Evolutionary conservation across 352 stramenopile genomes (phyloP), one percentile per base, ranked within the genome.

Genomic region (Globisporangium nodosum): DNA sequence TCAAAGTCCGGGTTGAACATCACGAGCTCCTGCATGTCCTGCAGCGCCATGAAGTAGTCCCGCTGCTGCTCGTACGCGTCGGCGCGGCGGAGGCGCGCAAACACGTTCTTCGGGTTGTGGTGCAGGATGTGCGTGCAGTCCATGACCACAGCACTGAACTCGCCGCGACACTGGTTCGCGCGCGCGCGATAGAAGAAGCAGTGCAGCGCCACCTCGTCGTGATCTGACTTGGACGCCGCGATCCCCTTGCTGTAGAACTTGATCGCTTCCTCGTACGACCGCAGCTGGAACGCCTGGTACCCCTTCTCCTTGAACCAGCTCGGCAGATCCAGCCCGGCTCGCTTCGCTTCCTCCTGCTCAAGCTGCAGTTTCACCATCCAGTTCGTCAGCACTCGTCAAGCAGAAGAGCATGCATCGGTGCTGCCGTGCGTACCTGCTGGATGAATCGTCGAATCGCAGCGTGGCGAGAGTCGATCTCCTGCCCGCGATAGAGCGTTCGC

Each of bases 221-320:
- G 70, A 18, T 85, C 75, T 0, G 60, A 73, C 49, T 65, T 49
- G 4, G 70, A 81, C 5, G 69, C 68, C 7, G 76, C 66, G 24
- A 95, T 96, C 15, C 90, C 92, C 39, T 96, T 89, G 46, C 92
- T 92, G 79, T 98, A 98, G 56, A 96, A 97, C 27, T 75, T 84
- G 61, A 97, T 95, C 30, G 92, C 92, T 42, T 91, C 68, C 24
- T 78, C 74, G 58, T 96, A 97, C 49, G 94, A 84, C 13, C 88
- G 83, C 30, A 78, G 54, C 68, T 97, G 93, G 71, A 98, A 97
- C 37, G 90, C 93, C 11, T 79, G 74, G 64, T 97, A 97, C 27
- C 92, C 92, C 73, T 96, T 76, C 52, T 78, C 66, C 52, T 85
- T 85, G 61, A 81, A 78, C 75, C 75, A 85, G 18, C 62, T 54